phyloP scores from a whole-genome alignment of 352 stramenopile genomes.

The Aphanomyces astaci region DNA sequence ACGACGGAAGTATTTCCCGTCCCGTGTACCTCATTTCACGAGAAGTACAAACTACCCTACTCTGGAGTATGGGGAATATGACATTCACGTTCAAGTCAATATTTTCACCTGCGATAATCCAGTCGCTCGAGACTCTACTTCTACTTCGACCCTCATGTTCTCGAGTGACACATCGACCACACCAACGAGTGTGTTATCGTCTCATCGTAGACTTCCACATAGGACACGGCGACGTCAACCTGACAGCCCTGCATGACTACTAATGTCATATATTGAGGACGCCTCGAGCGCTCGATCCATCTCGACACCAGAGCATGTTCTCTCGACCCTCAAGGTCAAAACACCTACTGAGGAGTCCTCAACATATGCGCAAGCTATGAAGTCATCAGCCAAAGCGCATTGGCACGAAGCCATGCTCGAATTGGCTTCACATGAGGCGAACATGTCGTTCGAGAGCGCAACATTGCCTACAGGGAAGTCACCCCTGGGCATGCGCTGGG shows the following conservation, averaged over 20 bases:
- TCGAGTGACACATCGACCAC: neutral
- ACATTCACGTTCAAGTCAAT: neutral
- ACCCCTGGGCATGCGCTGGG: too few relatives aligned
- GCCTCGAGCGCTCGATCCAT: neutral
- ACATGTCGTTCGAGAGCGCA: neutral
- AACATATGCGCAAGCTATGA: too few relatives aligned
- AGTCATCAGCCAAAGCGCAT: too few relatives aligned
- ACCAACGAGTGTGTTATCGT: neutral
- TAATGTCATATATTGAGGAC: neutral
- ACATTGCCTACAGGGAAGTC: too few relatives aligned
- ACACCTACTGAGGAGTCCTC: too few relatives aligned
- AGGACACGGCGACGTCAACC: neutral
- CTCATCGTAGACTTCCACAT: neutral
- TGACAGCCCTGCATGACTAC: neutral
- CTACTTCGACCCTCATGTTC: too few relatives aligned
- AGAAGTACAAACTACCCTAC: neutral
- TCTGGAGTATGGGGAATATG: neutral
- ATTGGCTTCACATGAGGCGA: neutral
- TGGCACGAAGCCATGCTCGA: neutral
- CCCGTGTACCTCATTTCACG: too few relatives aligned
- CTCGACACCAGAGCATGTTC: neutral
- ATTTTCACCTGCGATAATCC: neutral
- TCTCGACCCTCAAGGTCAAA: too few relatives aligned
- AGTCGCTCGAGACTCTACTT: neutral
- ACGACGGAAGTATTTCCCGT: too few relatives aligned